These are phyloP conservation scores for Colletotrichum echinochloae DNA, from an alignment of 2,329 filamentous ascomycete genomes.

Conservation along the genomic window DNA sequence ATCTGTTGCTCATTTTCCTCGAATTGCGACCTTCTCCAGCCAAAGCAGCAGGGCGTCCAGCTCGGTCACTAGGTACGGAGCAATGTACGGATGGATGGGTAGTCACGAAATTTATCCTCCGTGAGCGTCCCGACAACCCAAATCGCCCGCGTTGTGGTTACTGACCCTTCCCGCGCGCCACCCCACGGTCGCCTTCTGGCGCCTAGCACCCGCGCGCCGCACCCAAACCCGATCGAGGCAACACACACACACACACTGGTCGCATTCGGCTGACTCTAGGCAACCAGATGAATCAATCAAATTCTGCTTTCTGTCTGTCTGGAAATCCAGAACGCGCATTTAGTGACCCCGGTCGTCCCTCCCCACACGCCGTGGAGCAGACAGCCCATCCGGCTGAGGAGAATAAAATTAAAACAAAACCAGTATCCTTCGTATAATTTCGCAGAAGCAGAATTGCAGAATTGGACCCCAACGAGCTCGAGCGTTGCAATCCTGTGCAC, in stretches of 20 bases:
- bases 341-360: background rate
- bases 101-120: too few species aligned
- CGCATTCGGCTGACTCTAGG: background rate
- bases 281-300: background rate
- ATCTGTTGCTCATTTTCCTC: background rate
- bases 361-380: background rate
- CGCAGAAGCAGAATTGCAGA: background rate
- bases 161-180: background rate
- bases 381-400: background rate
- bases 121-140: background rate
- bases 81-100: too few species aligned
- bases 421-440: background rate
- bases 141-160: background rate
- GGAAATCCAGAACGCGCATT: background rate
- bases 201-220: too few species aligned
- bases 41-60: background rate
- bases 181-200: conserved; percentile 30
- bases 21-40: background rate
- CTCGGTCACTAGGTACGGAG: too few species aligned
- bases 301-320: background rate
- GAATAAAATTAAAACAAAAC: background rate
- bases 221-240: too few species aligned
- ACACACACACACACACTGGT: background rate
- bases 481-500: background rate
- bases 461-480: background rate